phyloP scores from a whole-genome alignment of 805 yeast species.

The Huiozyma sinensis region DNA sequence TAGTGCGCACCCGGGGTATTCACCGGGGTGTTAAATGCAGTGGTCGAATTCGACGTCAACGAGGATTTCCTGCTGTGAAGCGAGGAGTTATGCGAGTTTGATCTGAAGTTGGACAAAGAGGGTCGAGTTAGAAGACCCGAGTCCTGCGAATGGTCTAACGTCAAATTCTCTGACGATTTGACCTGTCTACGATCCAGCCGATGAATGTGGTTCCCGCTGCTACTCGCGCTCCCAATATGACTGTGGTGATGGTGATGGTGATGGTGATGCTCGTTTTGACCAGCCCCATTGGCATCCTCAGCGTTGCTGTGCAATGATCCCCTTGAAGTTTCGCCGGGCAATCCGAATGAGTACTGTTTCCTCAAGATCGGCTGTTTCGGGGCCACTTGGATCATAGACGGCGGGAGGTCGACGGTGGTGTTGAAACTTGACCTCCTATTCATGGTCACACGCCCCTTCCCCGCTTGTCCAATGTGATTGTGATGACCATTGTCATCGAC shows the following conservation, averaged over 20 bases:
- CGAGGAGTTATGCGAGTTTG: slow-evolving; percentile 24
- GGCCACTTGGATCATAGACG: slow-evolving; percentile 57
- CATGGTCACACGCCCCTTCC: not conserved
- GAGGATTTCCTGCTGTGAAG: slow-evolving; percentile 25
- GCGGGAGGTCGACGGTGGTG: slow-evolving; percentile 37
- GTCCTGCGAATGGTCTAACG: not conserved
- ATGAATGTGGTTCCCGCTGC: slow-evolving; percentile 3
- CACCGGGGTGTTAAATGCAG: slow-evolving; percentile 26
- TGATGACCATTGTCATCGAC: not conserved
- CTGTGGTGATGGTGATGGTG: not conserved
- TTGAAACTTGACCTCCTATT: slow-evolving; percentile 25
- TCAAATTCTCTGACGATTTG: not conserved
- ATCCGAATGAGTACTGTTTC: slow-evolving; percentile 18
- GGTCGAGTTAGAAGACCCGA: not conserved
- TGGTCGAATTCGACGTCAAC: slow-evolving; percentile 18
- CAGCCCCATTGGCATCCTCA: slow-evolving; percentile 25
- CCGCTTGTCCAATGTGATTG: not conserved
- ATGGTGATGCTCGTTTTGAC: slow-evolving; percentile 17
- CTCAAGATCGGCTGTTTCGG: slow-evolving; percentile 68
- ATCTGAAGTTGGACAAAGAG: slow-evolving; percentile 3
- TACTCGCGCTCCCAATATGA: slow-evolving; percentile 7
- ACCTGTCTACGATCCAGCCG: slow-evolving; percentile 6
- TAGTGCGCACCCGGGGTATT: slow-evolving; percentile 21
- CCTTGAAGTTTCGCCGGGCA: slow-evolving; percentile 13
- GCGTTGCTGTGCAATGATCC: slow-evolving; percentile 4